phyloP scores from a whole-genome alignment of 306 rosid species.

The Gastrolobium bilobum region DNA sequence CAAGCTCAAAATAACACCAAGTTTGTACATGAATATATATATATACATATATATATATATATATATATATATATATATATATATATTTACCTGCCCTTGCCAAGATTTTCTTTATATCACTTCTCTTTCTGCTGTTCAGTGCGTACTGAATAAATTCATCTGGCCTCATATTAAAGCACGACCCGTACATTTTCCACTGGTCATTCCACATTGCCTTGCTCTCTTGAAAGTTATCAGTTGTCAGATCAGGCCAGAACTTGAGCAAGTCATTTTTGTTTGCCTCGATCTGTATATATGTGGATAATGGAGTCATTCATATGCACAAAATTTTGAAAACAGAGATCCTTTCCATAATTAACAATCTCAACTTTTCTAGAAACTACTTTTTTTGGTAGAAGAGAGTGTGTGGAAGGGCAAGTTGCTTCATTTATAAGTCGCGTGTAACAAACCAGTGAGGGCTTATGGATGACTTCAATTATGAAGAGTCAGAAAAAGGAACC shows the following conservation, averaged over 20 bases:
- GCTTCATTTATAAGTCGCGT: too few species aligned
- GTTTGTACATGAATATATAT: background rate
- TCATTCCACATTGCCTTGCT: background rate
- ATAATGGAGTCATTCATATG: too few species aligned
- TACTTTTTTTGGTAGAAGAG: too few species aligned
- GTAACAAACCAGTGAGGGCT: too few species aligned
- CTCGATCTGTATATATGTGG: background rate
- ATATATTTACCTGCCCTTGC: background rate
- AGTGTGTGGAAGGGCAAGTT: too few species aligned
- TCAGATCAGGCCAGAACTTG: conserved; percentile 22
- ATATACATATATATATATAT: background rate
- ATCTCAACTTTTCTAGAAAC: too few species aligned
- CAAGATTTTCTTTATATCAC: conserved; percentile 11
- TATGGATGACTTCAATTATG: too few species aligned
- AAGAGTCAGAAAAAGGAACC: too few species aligned
- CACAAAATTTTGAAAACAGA: too few species aligned
- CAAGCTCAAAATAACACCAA: background rate
- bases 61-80: background rate
- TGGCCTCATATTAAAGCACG: background rate
- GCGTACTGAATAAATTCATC: background rate
- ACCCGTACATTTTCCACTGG: conserved; percentile 13
- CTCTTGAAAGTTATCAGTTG: conserved; percentile 12
- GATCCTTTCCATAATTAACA: too few species aligned
- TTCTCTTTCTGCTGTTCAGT: conserved; percentile 10
- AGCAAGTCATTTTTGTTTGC: background rate